Conservation (phyloP, 1,284 basidiomycete species). For the Pholiota adiposa region DNA sequence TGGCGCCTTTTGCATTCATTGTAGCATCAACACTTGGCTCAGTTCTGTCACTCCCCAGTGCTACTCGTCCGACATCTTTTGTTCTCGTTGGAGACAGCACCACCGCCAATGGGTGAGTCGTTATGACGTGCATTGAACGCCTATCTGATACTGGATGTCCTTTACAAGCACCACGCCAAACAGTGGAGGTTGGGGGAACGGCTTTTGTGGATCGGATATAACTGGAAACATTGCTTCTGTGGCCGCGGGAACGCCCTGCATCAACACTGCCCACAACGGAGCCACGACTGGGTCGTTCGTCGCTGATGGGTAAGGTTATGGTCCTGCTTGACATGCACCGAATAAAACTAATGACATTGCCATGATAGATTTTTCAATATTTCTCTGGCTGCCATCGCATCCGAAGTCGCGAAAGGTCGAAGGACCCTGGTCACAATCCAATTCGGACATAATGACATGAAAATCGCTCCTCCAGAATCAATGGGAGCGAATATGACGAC, state of each 20-base stretch:
- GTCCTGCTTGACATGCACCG: too few relatives aligned
- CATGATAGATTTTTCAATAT: constrained; percentile 33
- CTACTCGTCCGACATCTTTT: constrained; percentile 31
- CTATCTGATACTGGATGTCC: not conserved
- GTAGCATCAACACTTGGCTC: not conserved
- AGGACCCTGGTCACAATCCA: constrained; percentile 46
- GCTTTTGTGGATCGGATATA: constrained; percentile 43
- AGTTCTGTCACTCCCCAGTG: not conserved
- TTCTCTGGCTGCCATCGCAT: constrained; percentile 34
- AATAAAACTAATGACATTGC: not conserved
- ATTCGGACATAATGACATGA: constrained; percentile 52
- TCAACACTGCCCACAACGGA: constrained; percentile 45
- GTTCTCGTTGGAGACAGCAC: constrained; percentile 44
- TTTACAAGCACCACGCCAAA: constrained; percentile 33
- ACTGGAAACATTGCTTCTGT: constrained; percentile 40
- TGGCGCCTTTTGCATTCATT: not conserved
- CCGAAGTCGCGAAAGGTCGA: constrained; percentile 40
- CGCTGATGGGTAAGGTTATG: constrained; percentile 36
- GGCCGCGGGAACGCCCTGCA: constrained; percentile 39
- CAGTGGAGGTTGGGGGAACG: constrained; percentile 46
- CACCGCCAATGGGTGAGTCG: constrained; percentile 39
- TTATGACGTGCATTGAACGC: not conserved
- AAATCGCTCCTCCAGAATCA: constrained; percentile 47
- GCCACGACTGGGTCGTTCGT: constrained; percentile 48
- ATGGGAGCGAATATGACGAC: constrained; percentile 48